A percentile compares a stretch with the other conserved stretches of the same genome.
Evolutionary conservation across 1,284 basidiomycete species (phyloP).

Genomic region (Chalciporus piperatoides): DNA sequence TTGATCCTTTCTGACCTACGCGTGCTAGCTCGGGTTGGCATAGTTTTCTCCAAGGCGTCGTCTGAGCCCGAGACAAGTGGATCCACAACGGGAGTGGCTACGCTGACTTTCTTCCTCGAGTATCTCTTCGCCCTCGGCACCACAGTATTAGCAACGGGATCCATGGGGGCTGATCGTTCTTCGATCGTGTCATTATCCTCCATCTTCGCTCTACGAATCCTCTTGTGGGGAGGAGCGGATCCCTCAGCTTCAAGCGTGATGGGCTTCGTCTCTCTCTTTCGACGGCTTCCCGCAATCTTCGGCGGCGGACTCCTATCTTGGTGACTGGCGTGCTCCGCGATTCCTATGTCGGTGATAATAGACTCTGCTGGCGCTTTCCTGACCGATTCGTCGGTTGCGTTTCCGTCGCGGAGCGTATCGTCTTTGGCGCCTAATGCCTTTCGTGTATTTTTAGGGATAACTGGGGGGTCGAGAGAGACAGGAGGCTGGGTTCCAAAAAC

Average conservation of each 20-base stretch:
- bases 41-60: slow-evolving; percentile 9
- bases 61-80: slow-evolving; percentile 9
- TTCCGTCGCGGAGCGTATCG: not conserved
- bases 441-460: not conserved
- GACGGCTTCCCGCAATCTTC: slow-evolving; percentile 26
- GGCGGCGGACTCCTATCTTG: slow-evolving; percentile 2
- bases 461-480: not conserved
- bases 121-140: slow-evolving; percentile 11
- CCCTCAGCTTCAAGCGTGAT: slow-evolving; percentile 13
- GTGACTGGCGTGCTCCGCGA: not conserved
- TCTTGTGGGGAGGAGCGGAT: slow-evolving; percentile 25
- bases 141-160: not conserved
- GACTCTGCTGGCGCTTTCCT: not conserved
- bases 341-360: not conserved
- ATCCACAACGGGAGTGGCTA: slow-evolving; percentile 9
- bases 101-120: slow-evolving; percentile 15
- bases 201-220: slow-evolving; percentile 11
- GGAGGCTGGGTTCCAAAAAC: not conserved
- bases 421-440: not conserved
- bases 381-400: not conserved
- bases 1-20: slow-evolving; percentile 25
- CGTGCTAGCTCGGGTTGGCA: slow-evolving; percentile 7
- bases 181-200: slow-evolving; percentile 4
- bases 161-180: not conserved
- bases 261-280: slow-evolving; percentile 27